Conservation (phyloP, 371 early-diverging fungal species). For the Mucor saturninus region DNA sequence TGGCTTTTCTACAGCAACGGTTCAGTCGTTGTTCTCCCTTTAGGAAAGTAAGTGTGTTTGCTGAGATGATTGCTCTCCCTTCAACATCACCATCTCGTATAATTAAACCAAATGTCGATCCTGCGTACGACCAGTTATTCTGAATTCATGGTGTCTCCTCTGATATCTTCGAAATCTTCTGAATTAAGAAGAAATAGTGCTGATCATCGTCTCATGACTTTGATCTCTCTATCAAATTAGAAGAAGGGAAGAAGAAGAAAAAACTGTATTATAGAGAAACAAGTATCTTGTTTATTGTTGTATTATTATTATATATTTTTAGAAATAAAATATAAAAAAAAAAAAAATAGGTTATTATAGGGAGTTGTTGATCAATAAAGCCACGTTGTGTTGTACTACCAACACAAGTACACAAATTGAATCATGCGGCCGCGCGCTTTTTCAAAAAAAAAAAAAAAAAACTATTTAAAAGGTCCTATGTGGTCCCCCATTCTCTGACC, state of each 20-base stretch:
- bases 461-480: background rate
- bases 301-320: background rate
- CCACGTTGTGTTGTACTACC: slow-evolving; percentile 8
- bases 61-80: slow-evolving; percentile 50
- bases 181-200: slow-evolving; percentile 22
- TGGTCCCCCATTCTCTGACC: background rate
- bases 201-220: background rate
- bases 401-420: background rate
- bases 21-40: background rate
- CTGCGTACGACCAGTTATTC: slow-evolving; percentile 22
- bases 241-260: background rate
- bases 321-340: slow-evolving; percentile 3
- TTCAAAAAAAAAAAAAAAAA: background rate
- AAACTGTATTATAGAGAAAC: background rate
- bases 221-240: background rate
- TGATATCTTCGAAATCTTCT: background rate
- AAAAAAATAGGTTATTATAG: background rate
- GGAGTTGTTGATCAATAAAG: slow-evolving; percentile 17
- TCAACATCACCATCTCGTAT: background rate
- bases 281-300: no score
- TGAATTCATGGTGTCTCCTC: slow-evolving; percentile 3
- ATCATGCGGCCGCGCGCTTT: slow-evolving; percentile 5
- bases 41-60: slow-evolving; percentile 52
- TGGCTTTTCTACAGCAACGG: background rate
- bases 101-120: slow-evolving; percentile 17